A percentile compares a stretch with the other conserved stretches of the same genome.
Conservation (phyloP, 2,329 filamentous ascomycete genomes). For the Cercospora brassicicola region DNA sequence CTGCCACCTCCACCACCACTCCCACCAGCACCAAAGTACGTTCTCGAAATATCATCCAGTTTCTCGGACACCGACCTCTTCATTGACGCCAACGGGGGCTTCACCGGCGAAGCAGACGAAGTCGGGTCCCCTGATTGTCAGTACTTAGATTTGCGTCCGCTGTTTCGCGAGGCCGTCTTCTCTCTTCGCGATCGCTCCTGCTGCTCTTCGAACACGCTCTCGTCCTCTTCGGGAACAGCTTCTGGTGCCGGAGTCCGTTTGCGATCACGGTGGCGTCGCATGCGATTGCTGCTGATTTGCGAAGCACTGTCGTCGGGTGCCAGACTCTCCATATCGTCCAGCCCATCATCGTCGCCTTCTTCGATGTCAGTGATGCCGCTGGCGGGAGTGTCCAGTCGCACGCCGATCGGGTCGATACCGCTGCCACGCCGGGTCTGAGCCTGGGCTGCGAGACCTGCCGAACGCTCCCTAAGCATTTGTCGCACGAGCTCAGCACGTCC, state of each 20-base stretch:
- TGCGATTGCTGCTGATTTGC: conserved; percentile 71
- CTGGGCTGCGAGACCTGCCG: conserved; percentile 71
- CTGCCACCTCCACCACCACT: conserved; percentile 4
- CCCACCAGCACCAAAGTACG: conserved; percentile 11
- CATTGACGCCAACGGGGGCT: neutral
- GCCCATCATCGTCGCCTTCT: conserved; percentile 37
- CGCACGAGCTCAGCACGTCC: conserved; percentile 78
- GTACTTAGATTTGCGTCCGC: conserved; percentile 14
- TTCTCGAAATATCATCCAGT: conserved; percentile 13
- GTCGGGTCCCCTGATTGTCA: conserved; percentile 18
- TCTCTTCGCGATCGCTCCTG: conserved; percentile 11
- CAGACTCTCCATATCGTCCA: conserved; percentile 52
- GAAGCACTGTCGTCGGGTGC: conserved; percentile 78
- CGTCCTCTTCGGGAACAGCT: conserved; percentile 67
- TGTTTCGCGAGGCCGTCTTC: conserved; percentile 5
- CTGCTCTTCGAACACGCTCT: conserved; percentile 45
- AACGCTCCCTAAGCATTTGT: conserved; percentile 74
- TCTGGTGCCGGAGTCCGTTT: conserved; percentile 68
- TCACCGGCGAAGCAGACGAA: conserved; percentile 8
- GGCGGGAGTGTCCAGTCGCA: conserved; percentile 47
- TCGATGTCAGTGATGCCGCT: conserved; percentile 38
- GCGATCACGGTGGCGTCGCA: conserved; percentile 66
- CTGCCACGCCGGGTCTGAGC: conserved; percentile 59
- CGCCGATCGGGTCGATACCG: conserved; percentile 45
- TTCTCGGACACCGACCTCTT: conserved; percentile 13